A percentile compares a stretch with the other conserved stretches of the same genome.
These are phyloP conservation scores for Aspergillus novofumigatus DNA, from an alignment of 2,329 filamentous ascomycete species.

Conservation along the genomic window DNA sequence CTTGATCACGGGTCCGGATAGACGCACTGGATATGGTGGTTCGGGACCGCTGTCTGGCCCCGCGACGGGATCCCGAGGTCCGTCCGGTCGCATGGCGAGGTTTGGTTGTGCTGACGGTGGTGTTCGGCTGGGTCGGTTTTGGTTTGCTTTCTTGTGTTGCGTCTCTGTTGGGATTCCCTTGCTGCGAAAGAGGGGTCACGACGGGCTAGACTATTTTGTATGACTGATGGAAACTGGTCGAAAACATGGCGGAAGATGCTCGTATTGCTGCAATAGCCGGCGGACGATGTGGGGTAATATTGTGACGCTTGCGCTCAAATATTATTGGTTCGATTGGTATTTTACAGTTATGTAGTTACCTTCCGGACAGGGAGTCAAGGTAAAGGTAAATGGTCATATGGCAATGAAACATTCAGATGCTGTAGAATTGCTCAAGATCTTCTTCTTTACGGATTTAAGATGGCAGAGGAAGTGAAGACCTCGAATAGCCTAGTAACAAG, in stretches of 20 bases:
- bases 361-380: too few relatives aligned
- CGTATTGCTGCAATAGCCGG: background rate
- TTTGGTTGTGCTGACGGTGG: background rate
- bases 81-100: slow-evolving; percentile 43
- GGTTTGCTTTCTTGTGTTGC: background rate
- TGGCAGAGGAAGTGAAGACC: too few relatives aligned
- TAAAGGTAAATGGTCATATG: too few relatives aligned
- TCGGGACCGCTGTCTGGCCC: slow-evolving; percentile 71
- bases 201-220: background rate
- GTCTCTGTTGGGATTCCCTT: background rate
- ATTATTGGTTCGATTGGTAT: background rate
- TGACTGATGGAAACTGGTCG: background rate
- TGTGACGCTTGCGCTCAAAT: background rate
- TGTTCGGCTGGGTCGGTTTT: background rate
- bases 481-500: background rate
- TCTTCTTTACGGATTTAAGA: too few relatives aligned
- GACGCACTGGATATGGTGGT: slow-evolving; percentile 73
- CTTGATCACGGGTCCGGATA: slow-evolving; percentile 83
- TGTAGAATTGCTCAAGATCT: too few relatives aligned
- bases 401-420: too few relatives aligned
- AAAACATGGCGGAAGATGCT: background rate
- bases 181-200: background rate
- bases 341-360: background rate
- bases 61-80: slow-evolving; percentile 63
- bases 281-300: background rate